phyloP scores from a whole-genome alignment of 2,329 filamentous ascomycete species.

The Pseudocercospora macadamiae region DNA sequence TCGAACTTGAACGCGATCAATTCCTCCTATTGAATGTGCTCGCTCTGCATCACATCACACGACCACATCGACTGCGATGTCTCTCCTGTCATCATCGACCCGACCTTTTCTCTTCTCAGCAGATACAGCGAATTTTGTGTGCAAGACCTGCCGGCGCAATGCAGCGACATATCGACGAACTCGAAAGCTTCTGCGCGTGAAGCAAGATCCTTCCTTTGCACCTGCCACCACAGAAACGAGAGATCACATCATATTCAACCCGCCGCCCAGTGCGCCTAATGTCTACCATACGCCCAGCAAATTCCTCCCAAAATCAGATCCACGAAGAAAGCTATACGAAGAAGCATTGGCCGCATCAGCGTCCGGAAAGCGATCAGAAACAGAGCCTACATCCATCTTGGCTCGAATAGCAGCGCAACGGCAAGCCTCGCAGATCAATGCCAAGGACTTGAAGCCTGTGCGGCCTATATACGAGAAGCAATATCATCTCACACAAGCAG shows the following conservation, averaged over 20 bases:
- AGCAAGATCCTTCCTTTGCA: constrained; percentile 49
- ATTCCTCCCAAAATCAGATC: constrained; percentile 64
- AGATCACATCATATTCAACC: constrained; percentile 67
- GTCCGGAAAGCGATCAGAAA: constrained; percentile 18
- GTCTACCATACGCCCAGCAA: constrained; percentile 67
- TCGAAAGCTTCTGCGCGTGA: constrained; percentile 50
- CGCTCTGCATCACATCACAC: constrained; percentile 23
- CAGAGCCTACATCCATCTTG: constrained; percentile 21
- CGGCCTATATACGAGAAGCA: constrained; percentile 58
- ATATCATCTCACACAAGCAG: constrained; percentile 61
- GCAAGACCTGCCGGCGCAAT: constrained; percentile 41
- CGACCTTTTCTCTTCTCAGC: constrained; percentile 29
- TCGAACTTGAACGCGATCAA: too few species aligned
- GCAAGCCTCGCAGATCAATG: constrained; percentile 23
- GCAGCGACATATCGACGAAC: constrained; percentile 51
- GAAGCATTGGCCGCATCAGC: constrained; percentile 27
- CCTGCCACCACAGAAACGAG: constrained; percentile 39
- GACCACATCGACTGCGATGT: constrained; percentile 28
- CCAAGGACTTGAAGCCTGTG: constrained; percentile 51
- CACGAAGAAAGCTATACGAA: constrained; percentile 41
- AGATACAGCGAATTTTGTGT: constrained; percentile 31
- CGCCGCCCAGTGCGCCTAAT: constrained; percentile 64
- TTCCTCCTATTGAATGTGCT: too few species aligned
- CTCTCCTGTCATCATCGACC: constrained; percentile 23
- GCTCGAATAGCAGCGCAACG: constrained; percentile 29